phyloP scores from a whole-genome alignment of 1,284 basidiomycete genomes.

The Clitocybe nebularis region DNA sequence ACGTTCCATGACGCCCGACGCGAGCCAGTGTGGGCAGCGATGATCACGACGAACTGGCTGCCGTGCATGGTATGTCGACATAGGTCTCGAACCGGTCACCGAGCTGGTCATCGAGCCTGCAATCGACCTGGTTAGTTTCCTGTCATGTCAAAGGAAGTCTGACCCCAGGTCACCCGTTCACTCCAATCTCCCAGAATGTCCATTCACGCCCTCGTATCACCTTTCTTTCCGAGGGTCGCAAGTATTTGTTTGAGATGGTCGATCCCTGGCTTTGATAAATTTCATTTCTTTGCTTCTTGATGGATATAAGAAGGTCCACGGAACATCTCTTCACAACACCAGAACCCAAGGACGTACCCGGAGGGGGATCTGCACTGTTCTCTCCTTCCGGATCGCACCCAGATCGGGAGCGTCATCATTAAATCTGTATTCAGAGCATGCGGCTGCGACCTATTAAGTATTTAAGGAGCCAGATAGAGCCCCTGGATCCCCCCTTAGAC shows the following conservation, averaged over 20 bases:
- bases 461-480: constrained; percentile 16
- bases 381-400: constrained; percentile 1
- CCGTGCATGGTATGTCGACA: too few relatives aligned
- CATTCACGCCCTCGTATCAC: not conserved
- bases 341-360: constrained; percentile 11
- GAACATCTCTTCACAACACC: not conserved
- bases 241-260: not conserved
- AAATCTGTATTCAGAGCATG: constrained; percentile 1
- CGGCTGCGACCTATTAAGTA: constrained; percentile 16
- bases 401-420: constrained; percentile 7
- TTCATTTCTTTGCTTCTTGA: constrained; percentile 6
- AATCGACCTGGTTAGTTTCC: constrained; percentile 27
- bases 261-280: constrained; percentile 1
- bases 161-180: constrained; percentile 1
- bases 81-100: too few relatives aligned
- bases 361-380: constrained; percentile 7
- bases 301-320: constrained; percentile 3
- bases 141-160: constrained; percentile 40
- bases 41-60: constrained; percentile 16
- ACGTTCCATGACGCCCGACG: constrained; percentile 43
- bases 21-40: constrained; percentile 19
- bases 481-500: too few relatives aligned
- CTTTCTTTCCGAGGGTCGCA: too few relatives aligned
- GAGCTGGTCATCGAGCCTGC: constrained; percentile 5
- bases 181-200: not conserved